Evolutionary conservation across 73 alveolate species (phyloP).

Genomic region (Paramecium pentaurelia): DNA sequence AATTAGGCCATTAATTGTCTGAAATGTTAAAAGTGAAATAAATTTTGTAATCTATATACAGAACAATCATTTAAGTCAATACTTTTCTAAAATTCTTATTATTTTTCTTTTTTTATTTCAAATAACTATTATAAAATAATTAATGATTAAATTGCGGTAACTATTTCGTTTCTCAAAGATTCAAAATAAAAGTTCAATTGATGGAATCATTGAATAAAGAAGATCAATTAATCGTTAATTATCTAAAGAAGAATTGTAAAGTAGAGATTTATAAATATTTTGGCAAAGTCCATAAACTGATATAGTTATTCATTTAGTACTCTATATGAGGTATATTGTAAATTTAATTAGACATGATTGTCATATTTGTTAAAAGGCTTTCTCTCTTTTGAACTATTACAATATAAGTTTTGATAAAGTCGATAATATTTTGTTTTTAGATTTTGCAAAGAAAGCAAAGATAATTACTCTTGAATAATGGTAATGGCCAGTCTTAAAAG

Average conservation of each 20-base stretch:
- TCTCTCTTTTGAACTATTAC: not conserved
- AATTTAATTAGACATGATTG: not conserved
- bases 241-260: not conserved
- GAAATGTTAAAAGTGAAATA: not conserved
- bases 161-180: not conserved
- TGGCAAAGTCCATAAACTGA: conserved; percentile 27
- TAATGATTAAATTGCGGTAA: not conserved
- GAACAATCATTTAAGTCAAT: not conserved
- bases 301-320: not conserved
- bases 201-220: conserved; percentile 26
- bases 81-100: not conserved
- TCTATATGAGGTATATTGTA: not conserved
- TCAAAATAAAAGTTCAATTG: not conserved
- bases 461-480: not conserved
- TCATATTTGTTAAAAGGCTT: not conserved
- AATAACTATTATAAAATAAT: not conserved
- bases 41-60: not conserved
- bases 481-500: conserved; percentile 19
- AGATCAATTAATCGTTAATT: not conserved
- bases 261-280: not conserved
- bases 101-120: not conserved
- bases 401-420: conserved; percentile 19
- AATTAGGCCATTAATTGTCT: not conserved
- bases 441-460: not conserved
- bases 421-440: not conserved